Percentiles rank a stretch among this genome's conserved stretches.
Conservation (phyloP, 768 basidiomycete species). For the Pleurotus ostreatus region DNA sequence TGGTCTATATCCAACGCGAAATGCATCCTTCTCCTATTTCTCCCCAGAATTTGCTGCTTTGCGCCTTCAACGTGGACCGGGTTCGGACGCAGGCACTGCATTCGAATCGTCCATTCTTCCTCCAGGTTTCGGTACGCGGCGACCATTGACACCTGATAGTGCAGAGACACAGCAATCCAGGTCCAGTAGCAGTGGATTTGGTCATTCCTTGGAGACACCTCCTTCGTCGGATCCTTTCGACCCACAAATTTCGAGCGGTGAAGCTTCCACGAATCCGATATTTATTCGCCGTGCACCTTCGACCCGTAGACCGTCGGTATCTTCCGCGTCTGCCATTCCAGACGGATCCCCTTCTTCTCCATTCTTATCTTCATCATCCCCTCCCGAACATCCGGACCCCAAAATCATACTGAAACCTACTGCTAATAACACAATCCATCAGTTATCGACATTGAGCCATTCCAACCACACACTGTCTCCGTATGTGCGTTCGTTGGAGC, state of each 20-base stretch:
- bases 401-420: constrained; percentile 63
- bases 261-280: constrained; percentile 15
- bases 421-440: constrained; percentile 71
- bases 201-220: constrained; percentile 42
- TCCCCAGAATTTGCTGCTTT: constrained; percentile 1
- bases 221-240: constrained; percentile 32
- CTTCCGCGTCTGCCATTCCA: constrained; percentile 23
- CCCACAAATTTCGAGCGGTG: constrained; percentile 14
- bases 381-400: constrained; percentile 31
- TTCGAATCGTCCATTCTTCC: neutral
- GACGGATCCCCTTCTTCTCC: constrained; percentile 16
- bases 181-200: constrained; percentile 38
- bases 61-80: neutral
- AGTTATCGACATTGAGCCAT: constrained; percentile 79
- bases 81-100: neutral
- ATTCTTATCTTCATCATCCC: constrained; percentile 13
- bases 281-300: constrained; percentile 22
- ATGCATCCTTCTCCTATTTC: constrained; percentile 1
- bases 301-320: constrained; percentile 33
- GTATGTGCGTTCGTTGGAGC: constrained; percentile 85
- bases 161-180: constrained; percentile 44
- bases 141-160: constrained; percentile 48
- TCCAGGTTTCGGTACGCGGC: constrained; percentile 10
- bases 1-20: neutral
- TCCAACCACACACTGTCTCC: constrained; percentile 95